Conservation (phyloP, 371 early-diverging fungal genomes). For the Basidiobolus meristosporus region DNA sequence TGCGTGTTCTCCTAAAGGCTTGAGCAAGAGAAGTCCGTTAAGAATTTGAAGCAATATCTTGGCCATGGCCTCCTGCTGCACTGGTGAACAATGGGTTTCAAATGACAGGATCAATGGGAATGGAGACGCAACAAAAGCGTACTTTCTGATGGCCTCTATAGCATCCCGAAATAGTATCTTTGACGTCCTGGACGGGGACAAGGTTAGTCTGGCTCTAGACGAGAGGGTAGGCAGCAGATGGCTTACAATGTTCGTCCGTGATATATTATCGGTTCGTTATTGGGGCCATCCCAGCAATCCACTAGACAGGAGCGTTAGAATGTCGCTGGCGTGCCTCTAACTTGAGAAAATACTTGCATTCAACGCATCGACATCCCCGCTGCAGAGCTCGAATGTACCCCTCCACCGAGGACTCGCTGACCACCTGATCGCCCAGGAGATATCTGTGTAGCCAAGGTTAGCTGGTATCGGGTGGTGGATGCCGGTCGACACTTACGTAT, state of each 20-base stretch:
- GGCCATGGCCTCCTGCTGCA: conserved; percentile 62
- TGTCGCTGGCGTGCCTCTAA: background rate
- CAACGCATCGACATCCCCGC: conserved; percentile 67
- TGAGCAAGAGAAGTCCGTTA: conserved; percentile 30
- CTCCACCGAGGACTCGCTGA: conserved; percentile 49
- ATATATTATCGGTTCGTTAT: conserved; percentile 53
- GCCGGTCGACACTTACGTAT: conserved; percentile 34
- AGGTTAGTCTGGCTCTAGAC: background rate
- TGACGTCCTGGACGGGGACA: conserved; percentile 20
- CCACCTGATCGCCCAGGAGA: conserved; percentile 56
- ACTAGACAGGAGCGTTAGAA: conserved; percentile 17
- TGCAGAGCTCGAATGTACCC: conserved; percentile 61
- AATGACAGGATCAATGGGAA: conserved; percentile 67
- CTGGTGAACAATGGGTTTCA: conserved; percentile 50
- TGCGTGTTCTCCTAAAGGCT: conserved; percentile 14
- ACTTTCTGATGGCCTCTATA: conserved; percentile 47
- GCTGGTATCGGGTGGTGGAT: background rate
- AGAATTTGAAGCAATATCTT: conserved; percentile 27
- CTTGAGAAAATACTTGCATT: conserved; percentile 23
- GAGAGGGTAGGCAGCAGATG: background rate
- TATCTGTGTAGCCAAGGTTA: no score
- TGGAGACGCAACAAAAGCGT: conserved; percentile 56
- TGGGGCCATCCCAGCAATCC: conserved; percentile 74
- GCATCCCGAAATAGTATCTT: conserved; percentile 55
- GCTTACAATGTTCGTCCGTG: conserved; percentile 62